These are phyloP conservation scores for Rhodotorula taiwanensis DNA, from an alignment of 768 basidiomycete genomes.

Conservation along the genomic window DNA sequence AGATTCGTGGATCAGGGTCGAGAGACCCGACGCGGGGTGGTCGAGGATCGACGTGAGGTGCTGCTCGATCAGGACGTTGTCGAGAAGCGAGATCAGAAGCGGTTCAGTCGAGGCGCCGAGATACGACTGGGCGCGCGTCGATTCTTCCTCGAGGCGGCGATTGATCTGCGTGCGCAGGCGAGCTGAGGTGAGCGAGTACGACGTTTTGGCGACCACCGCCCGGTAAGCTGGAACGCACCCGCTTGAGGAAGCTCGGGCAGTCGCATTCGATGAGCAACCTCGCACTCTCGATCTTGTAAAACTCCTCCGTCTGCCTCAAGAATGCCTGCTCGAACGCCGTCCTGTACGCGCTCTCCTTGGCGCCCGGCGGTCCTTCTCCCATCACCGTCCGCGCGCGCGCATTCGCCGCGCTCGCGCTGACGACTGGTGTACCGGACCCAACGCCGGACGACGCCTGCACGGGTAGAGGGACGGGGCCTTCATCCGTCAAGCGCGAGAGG, in stretches of 20 bases:
- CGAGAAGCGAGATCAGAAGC: constrained; percentile 66
- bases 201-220: too few species aligned
- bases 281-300: constrained; percentile 70
- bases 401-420: constrained; percentile 18
- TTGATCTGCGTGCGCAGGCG: constrained; percentile 58
- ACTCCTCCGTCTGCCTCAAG: constrained; percentile 65
- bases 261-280: constrained; percentile 66
- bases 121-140: constrained; percentile 76
- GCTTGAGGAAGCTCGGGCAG: constrained; percentile 69
- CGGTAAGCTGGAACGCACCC: constrained; percentile 54
- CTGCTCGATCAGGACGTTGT: constrained; percentile 66
- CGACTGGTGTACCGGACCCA: constrained; percentile 21
- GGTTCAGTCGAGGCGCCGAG: constrained; percentile 65
- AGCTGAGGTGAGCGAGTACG: constrained; percentile 23
- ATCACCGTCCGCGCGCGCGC: constrained; percentile 20
- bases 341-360: constrained; percentile 58
- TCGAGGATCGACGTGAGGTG: constrained; percentile 68
- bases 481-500: constrained; percentile 33
- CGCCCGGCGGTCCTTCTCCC: constrained; percentile 38
- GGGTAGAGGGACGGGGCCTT: constrained; percentile 28
- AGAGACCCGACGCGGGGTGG: constrained; percentile 76
- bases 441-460: constrained; percentile 11
- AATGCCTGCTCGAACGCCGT: constrained; percentile 75
- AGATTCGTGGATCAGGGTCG: constrained; percentile 75
- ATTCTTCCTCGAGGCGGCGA: constrained; percentile 70